These are phyloP conservation scores for Stellera chamaejasme DNA, from an alignment of 345 rosid species.

Conservation along the genomic window DNA sequence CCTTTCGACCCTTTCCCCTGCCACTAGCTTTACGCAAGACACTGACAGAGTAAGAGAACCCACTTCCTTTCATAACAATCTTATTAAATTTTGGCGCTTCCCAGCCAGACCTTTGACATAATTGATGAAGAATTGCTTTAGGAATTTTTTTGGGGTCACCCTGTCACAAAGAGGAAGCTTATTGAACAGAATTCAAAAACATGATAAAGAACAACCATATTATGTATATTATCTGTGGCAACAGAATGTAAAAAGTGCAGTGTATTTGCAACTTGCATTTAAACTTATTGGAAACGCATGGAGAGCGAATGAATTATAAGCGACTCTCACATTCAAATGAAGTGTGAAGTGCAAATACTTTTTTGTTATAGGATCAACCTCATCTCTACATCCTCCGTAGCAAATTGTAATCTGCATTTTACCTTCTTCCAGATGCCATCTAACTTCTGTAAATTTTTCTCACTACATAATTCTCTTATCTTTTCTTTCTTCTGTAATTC, in stretches of 20 bases:
- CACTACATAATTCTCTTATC: slow-evolving; percentile 49
- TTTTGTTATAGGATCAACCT: no score
- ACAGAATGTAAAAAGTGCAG: background rate
- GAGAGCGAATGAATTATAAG: background rate
- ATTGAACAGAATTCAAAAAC: background rate
- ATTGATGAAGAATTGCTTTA: slow-evolving; percentile 81
- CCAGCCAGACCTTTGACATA: slow-evolving; percentile 92
- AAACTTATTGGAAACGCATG: background rate
- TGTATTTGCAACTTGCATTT: background rate
- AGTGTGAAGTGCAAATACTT: no score
- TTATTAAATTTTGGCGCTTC: slow-evolving; percentile 89
- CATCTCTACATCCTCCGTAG: slow-evolving; percentile 1
- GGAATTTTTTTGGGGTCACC: slow-evolving; percentile 72
- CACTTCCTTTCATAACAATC: slow-evolving; percentile 33
- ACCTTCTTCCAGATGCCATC: slow-evolving; percentile 98
- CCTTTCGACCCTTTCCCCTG: slow-evolving; percentile 83
- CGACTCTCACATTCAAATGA: no score
- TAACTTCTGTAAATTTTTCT: slow-evolving; percentile 58
- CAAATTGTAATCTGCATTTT: slow-evolving; percentile 9
- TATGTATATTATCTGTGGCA: background rate
- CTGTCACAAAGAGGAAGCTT: slow-evolving; percentile 26
- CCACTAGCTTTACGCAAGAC: slow-evolving; percentile 85
- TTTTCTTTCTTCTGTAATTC: slow-evolving; percentile 61
- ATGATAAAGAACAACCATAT: background rate
- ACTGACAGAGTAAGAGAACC: slow-evolving; percentile 56